Base-by-base conservation (phyloP, 192 early-diverging fungal genomes). In the Diversispora eburnea region DNA sequence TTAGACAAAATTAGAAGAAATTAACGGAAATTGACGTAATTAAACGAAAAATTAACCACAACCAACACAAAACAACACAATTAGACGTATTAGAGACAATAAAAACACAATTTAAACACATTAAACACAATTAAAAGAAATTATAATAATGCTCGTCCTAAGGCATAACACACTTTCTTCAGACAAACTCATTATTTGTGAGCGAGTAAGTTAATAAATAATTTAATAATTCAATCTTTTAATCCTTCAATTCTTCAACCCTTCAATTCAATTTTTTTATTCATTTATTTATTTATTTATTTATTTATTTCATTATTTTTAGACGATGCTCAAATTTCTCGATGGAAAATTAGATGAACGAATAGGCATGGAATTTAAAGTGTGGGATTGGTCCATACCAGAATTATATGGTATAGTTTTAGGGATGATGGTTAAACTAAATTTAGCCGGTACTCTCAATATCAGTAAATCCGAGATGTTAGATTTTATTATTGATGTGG, bases 371-470 rank as follows among this genome's bases (percentile, higher is more conserved):
- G 45, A 82, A 13, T 91, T 92, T 61, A 84, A 87, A 54, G 84
- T 91, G 13, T 91, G 87, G 81, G 81, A 83, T 20, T 86, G 88
- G 77, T 78, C 87, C 42, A 79, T 82, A 7, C 84, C 92, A 22
- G 93, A 95, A 74, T 86, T 94, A 61, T 92, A 92, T 77, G 95
- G 94, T 3, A 87, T 92, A 58, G 76, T 95, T 47, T 83, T 96
- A 75, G 90, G 90, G 48, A 89, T 94, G 79, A 90, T 95, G 75
- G 82, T 84, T 57, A 82, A 83, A 9, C 70, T 89, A 19, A 88
- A 87, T 51, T 77, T 97, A 4, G 78, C 89, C 54, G 77, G 84
- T 33, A 84, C 86, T 17, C 77, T 89, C 25, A 80, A 85, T 72
- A 85, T 89, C 42, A 77, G 87, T 8, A 80, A 82, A 19, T 84